phyloP scores from a whole-genome alignment of 495 filamentous ascomycete species.

The Aspergillus taichungensis region DNA sequence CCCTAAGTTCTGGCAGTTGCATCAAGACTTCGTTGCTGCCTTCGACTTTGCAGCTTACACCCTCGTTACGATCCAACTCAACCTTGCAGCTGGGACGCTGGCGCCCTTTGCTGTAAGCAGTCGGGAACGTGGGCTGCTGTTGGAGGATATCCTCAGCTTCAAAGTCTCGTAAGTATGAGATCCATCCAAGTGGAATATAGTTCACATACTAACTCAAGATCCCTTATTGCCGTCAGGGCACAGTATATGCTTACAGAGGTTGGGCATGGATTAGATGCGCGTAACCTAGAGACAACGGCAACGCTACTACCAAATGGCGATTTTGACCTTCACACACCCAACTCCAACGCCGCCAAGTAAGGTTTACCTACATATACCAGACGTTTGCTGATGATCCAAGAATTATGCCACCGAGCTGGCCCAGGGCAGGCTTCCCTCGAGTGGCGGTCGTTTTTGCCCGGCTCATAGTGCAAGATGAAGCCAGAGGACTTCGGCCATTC shows the following conservation, averaged over 20 bases:
- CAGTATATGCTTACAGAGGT: slow-evolving; percentile 31
- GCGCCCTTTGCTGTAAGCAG: slow-evolving; percentile 17
- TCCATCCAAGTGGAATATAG: neutral
- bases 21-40: slow-evolving; percentile 6
- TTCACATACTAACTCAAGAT: neutral
- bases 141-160: slow-evolving; percentile 21
- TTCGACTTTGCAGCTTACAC: slow-evolving; percentile 14
- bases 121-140: slow-evolving; percentile 18
- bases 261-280: slow-evolving; percentile 29
- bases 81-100: slow-evolving; percentile 27
- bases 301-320: slow-evolving; percentile 21
- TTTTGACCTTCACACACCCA: slow-evolving; percentile 26
- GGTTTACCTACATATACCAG: neutral
- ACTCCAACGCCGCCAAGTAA: slow-evolving; percentile 6
- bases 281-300: slow-evolving; percentile 30
- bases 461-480: slow-evolving; percentile 17
- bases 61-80: slow-evolving; percentile 25
- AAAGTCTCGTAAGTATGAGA: slow-evolving; percentile 15
- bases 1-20: slow-evolving; percentile 13
- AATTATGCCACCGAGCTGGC: slow-evolving; percentile 27
- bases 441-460: slow-evolving; percentile 28
- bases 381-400: slow-evolving; percentile 10
- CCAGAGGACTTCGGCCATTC: slow-evolving; percentile 26
- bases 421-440: slow-evolving; percentile 14
- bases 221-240: too few relatives aligned